phyloP scores from a whole-genome alignment of 306 rosid genomes.

The Fragaria ananassa region DNA sequence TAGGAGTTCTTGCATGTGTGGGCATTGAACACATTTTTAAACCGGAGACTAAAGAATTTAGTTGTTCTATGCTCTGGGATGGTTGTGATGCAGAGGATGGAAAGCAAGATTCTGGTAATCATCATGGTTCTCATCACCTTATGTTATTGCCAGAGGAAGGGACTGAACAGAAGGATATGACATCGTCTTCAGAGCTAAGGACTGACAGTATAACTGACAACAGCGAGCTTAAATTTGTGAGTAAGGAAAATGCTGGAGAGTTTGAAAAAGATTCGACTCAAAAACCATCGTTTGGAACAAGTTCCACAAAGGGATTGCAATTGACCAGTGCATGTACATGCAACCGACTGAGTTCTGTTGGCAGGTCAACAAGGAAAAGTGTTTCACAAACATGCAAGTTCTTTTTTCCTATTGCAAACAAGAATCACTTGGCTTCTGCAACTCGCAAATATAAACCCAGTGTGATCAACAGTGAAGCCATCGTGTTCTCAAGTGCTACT shows the following conservation, averaged over 20 bases:
- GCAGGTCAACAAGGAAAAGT: constrained; percentile 13
- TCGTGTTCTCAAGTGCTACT: constrained; percentile 4
- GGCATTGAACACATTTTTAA: constrained; percentile 19
- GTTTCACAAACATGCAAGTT: constrained; percentile 1
- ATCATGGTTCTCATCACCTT: not conserved
- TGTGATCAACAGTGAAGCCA: constrained; percentile 19
- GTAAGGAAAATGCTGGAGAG: not conserved
- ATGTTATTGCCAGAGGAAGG: not conserved
- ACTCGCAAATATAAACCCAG: constrained; percentile 11
- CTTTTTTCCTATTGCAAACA: constrained; percentile 19
- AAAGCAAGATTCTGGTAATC: not conserved
- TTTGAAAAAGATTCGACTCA: not conserved
- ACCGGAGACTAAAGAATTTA: constrained; percentile 12
- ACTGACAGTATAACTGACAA: not conserved
- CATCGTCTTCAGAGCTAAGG: not conserved
- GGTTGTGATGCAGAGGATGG: not conserved
- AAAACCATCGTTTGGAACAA: not conserved
- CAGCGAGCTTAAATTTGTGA: not conserved
- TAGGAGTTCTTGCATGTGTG: constrained; percentile 17
- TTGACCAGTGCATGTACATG: constrained; percentile 2
- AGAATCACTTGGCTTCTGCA: constrained; percentile 14
- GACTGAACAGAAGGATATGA: not conserved
- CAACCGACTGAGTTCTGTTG: constrained; percentile 5
- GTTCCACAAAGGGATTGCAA: constrained; percentile 1
- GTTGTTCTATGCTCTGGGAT: constrained; percentile 12